Percentiles rank a stretch among this genome's conserved stretches.
Evolutionary conservation across 2,329 filamentous ascomycete genomes (phyloP).

Genomic region (Diaporthe aspalathi): DNA sequence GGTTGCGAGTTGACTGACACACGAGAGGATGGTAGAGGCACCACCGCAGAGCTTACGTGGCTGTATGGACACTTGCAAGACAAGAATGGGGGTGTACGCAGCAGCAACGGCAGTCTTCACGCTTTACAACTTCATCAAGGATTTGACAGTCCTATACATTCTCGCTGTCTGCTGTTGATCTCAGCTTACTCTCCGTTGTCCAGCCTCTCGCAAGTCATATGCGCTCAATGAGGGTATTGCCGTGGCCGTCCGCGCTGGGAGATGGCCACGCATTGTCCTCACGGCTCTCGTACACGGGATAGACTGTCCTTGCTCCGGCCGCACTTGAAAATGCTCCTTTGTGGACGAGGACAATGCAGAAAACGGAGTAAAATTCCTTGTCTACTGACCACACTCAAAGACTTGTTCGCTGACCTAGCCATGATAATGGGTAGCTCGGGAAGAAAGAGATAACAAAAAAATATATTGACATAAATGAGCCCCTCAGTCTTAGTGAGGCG

Average conservation of each 20-base stretch:
- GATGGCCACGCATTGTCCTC: background rate
- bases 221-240: no score
- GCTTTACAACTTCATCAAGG: background rate
- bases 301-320: background rate
- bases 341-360: background rate
- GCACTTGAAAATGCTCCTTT: background rate
- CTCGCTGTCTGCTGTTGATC: background rate
- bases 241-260: background rate
- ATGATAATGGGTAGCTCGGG: no score
- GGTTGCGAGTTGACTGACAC: background rate
- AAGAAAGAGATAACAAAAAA: background rate
- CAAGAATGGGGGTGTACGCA: background rate
- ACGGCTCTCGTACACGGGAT: background rate
- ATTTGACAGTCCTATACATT: background rate
- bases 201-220: background rate
- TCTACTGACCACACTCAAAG: background rate
- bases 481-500: background rate
- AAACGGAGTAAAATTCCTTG: background rate
- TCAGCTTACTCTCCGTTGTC: background rate
- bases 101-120: slow-evolving; percentile 7
- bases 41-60: background rate
- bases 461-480: background rate
- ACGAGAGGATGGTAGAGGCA: background rate
- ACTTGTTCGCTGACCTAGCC: background rate
- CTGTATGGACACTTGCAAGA: slow-evolving; percentile 1